phyloP scores from a whole-genome alignment of 208 protist genomes.

The Leishmania guyanensis region DNA sequence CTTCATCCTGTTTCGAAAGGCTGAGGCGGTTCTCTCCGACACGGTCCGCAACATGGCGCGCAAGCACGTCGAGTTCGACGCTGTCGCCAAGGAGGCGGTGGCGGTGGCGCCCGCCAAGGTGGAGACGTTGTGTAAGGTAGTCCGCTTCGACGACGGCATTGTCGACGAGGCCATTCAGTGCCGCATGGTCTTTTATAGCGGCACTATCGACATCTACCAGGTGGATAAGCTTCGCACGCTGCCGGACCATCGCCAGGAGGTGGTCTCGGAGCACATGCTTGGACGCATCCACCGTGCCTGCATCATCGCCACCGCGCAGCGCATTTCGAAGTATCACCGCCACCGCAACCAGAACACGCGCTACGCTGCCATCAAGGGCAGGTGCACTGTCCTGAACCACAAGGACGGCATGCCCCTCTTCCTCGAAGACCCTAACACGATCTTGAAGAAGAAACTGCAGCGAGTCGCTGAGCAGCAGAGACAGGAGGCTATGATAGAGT shows the following conservation, averaged over 20 bases:
- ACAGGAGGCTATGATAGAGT: slow-evolving; percentile 3
- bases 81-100: slow-evolving; percentile 43
- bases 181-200: slow-evolving; percentile 65
- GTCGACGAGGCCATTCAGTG: slow-evolving; percentile 63
- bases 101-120: slow-evolving; percentile 51
- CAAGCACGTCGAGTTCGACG: slow-evolving; percentile 44
- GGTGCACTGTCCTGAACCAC: slow-evolving; percentile 53
- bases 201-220: slow-evolving; percentile 69
- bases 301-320: slow-evolving; percentile 39
- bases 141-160: slow-evolving; percentile 72
- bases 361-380: slow-evolving; percentile 67
- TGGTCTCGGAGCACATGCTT: slow-evolving; percentile 60
- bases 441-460: slow-evolving; percentile 33
- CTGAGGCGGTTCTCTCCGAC: slow-evolving; percentile 28
- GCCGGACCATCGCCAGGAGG: slow-evolving; percentile 49
- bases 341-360: slow-evolving; percentile 60
- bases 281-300: slow-evolving; percentile 70
- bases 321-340: slow-evolving; percentile 81
- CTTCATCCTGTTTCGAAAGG: slow-evolving; percentile 49
- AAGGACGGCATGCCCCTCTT: slow-evolving; percentile 64
- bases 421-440: slow-evolving; percentile 46
- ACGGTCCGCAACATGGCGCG: slow-evolving; percentile 49
- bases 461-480: slow-evolving; percentile 5
- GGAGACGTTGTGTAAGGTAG: slow-evolving; percentile 70
- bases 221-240: slow-evolving; percentile 47